These are phyloP conservation scores for Hypoxylon sp. DNA, from an alignment of 2,329 filamentous ascomycete genomes.

Conservation along the genomic window DNA sequence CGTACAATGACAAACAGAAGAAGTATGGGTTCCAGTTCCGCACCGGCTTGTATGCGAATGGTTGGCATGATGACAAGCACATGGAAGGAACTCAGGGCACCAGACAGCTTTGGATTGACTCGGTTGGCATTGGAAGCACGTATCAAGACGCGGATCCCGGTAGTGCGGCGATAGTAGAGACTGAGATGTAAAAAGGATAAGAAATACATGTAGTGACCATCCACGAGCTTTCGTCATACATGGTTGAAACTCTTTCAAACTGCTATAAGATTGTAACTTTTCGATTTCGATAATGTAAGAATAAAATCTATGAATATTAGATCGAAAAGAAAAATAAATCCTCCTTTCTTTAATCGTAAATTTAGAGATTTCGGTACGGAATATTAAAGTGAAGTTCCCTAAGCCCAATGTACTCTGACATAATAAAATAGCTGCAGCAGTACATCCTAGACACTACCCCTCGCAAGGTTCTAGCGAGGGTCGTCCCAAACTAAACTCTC, in stretches of 20 bases:
- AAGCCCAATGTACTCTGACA: slow-evolving; percentile 1
- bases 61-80: slow-evolving; percentile 55
- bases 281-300: neutral
- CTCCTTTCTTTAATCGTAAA: neutral
- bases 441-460: neutral
- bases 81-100: slow-evolving; percentile 53
- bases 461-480: too few species aligned
- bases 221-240: neutral
- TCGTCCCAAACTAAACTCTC: neutral
- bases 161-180: neutral
- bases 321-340: neutral
- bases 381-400: slow-evolving; percentile 2
- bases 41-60: slow-evolving; percentile 58
- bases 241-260: neutral
- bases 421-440: neutral
- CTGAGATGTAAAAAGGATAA: neutral
- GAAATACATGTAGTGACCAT: neutral
- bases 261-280: neutral
- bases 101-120: slow-evolving; percentile 56
- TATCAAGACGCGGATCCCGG: slow-evolving; percentile 40
- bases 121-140: slow-evolving; percentile 52
- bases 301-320: neutral
- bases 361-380: neutral
- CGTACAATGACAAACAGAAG: slow-evolving; percentile 51
- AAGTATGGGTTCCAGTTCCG: slow-evolving; percentile 53